phyloP scores from a whole-genome alignment of 192 early-diverging fungal species.

The Coemansia sp. region DNA sequence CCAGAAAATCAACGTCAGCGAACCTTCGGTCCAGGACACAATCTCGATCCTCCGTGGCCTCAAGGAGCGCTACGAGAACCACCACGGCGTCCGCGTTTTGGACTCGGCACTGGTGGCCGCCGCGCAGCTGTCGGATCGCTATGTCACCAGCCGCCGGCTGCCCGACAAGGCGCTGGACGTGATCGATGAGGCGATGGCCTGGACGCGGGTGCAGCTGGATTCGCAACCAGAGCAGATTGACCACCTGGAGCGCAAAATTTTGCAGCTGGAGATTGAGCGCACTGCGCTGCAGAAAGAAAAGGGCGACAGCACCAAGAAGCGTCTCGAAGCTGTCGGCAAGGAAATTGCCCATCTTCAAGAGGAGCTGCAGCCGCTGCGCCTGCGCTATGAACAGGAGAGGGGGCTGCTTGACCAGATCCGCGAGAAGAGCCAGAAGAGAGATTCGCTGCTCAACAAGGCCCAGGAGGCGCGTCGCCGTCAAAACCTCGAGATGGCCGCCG shows the following conservation, averaged over 20 bases:
- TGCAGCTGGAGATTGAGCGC: conserved; percentile 95
- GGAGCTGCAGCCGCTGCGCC: conserved; percentile 83
- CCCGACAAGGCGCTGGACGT: conserved; percentile 82
- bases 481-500: conserved; percentile 84
- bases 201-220: conserved; percentile 92
- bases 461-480: conserved; percentile 77
- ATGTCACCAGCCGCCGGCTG: conserved; percentile 73
- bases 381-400: conserved; percentile 80
- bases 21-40: conserved; percentile 71
- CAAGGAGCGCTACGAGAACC: conserved; percentile 71
- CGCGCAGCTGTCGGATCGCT: conserved; percentile 66
- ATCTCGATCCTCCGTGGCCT: conserved; percentile 78
- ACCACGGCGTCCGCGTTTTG: conserved; percentile 68
- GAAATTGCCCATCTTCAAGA: conserved; percentile 82
- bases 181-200: conserved; percentile 95
- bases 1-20: conserved; percentile 69
- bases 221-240: conserved; percentile 96
- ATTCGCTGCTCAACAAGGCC: conserved; percentile 81
- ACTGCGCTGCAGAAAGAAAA: conserved; percentile 93
- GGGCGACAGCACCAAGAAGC: conserved; percentile 71
- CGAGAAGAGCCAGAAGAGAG: conserved; percentile 79
- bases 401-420: conserved; percentile 86
- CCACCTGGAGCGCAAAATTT: conserved; percentile 81
- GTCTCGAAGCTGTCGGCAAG: conserved; percentile 72
- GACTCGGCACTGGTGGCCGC: conserved; percentile 73